Evolutionary conservation across 2,329 filamentous ascomycete species (phyloP).

Genomic region (Colletotrichum somersetense): DNA sequence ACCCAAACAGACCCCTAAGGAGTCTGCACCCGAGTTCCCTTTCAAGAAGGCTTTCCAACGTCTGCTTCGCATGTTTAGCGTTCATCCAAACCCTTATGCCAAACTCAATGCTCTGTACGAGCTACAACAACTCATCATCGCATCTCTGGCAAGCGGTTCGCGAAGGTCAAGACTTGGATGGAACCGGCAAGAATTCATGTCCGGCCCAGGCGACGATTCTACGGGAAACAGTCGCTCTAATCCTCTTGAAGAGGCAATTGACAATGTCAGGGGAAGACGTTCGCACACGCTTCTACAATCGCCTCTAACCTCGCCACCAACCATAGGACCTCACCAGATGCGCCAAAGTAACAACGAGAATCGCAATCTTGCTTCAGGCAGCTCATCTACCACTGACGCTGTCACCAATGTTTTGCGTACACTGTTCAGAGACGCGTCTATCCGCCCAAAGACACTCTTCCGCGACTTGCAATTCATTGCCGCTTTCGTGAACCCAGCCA

Average conservation of each 20-base stretch:
- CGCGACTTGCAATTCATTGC: constrained; percentile 83
- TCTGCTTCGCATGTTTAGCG: constrained; percentile 86
- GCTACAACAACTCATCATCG: constrained; percentile 83
- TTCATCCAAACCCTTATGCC: constrained; percentile 86
- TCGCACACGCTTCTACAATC: constrained; percentile 65
- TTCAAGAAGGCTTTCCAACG: constrained; percentile 85
- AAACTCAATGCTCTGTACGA: constrained; percentile 89
- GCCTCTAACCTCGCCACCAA: constrained; percentile 50
- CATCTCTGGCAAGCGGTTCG: constrained; percentile 63
- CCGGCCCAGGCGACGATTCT: constrained; percentile 51
- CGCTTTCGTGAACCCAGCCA: constrained; percentile 71
- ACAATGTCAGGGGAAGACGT: constrained; percentile 77
- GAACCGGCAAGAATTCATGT: constrained; percentile 52
- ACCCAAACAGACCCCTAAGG: constrained; percentile 49
- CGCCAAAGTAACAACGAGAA: constrained; percentile 61
- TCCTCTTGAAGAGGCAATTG: constrained; percentile 75
- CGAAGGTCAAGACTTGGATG: constrained; percentile 50
- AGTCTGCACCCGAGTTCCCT: constrained; percentile 72
- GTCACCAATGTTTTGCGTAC: constrained; percentile 76
- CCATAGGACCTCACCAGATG: constrained; percentile 49
- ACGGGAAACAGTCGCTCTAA: constrained; percentile 54
- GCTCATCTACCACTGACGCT: constrained; percentile 69
- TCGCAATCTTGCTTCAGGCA: constrained; percentile 62
- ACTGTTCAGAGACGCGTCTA: constrained; percentile 74
- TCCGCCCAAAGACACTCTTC: constrained; percentile 85